Conservation (phyloP, 768 basidiomycete species). For the Termitomyces sp. region DNA sequence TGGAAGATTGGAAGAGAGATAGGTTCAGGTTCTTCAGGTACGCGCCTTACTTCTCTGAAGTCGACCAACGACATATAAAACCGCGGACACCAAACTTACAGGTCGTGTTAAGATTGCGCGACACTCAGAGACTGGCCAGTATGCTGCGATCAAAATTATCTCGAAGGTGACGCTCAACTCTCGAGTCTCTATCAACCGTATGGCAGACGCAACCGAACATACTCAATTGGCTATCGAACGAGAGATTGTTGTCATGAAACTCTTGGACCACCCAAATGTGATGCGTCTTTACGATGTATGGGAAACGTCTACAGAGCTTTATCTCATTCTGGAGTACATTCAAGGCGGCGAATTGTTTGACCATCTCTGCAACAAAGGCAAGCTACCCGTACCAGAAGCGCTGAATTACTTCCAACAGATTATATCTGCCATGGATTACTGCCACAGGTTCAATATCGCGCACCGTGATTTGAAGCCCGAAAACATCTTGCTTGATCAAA, state of each 20-base stretch:
- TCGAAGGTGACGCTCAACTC: constrained; percentile 69
- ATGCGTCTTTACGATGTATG: constrained; percentile 95
- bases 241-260: constrained; percentile 97
- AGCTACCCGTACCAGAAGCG: constrained; percentile 65
- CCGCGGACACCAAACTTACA: constrained; percentile 20
- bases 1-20: constrained; percentile 87
- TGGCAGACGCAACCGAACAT: constrained; percentile 71
- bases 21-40: constrained; percentile 77
- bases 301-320: constrained; percentile 88
- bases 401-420: constrained; percentile 90
- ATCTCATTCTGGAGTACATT: constrained; percentile 90
- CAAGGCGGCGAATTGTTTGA: constrained; percentile 95
- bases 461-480: constrained; percentile 95
- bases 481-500: constrained; percentile 79
- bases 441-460: constrained; percentile 90
- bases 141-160: constrained; percentile 93
- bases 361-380: constrained; percentile 75
- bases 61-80: background rate
- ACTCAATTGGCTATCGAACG: constrained; percentile 78
- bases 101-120: constrained; percentile 89
- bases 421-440: constrained; percentile 86
- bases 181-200: constrained; percentile 58
- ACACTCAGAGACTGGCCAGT: constrained; percentile 81
- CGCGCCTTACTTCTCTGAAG: constrained; percentile 6
- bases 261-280: constrained; percentile 92